These are phyloP conservation scores for Leccinum brunneo-olivaceum DNA, from an alignment of 1,284 basidiomycete genomes.

Conservation along the genomic window DNA sequence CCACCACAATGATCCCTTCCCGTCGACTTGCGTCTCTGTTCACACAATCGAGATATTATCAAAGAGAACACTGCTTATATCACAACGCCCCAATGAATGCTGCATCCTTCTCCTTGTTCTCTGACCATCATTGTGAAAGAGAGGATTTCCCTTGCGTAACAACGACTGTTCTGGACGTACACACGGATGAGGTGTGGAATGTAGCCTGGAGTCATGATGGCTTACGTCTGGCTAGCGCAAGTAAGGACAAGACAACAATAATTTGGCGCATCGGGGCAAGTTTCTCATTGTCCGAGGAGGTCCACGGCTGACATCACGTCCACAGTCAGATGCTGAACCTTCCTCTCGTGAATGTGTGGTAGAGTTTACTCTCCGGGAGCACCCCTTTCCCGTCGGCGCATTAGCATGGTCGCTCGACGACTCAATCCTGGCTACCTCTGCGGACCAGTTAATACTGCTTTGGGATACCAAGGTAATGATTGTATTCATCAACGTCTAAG, in stretches of 20 bases:
- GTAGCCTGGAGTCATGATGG: constrained; percentile 94
- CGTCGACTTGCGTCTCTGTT: constrained; percentile 81
- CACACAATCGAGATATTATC: constrained; percentile 78
- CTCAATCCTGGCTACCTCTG: constrained; percentile 70
- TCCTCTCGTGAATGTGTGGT: constrained; percentile 53
- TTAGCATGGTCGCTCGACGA: constrained; percentile 91
- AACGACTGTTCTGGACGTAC: constrained; percentile 78
- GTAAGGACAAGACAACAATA: constrained; percentile 82
- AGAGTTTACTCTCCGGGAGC: constrained; percentile 63
- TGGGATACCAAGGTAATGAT: constrained; percentile 76
- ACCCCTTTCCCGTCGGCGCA: constrained; percentile 70
- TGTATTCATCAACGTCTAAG: constrained; percentile 1
- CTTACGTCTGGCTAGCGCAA: constrained; percentile 76
- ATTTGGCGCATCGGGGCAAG: constrained; percentile 84
- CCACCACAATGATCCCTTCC: constrained; percentile 88
- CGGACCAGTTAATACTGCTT: constrained; percentile 75
- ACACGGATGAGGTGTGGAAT: constrained; percentile 93
- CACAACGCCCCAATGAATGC: constrained; percentile 62
- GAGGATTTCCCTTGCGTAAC: constrained; percentile 80
- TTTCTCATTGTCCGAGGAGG: constrained; percentile 13
- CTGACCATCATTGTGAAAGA: constrained; percentile 79
- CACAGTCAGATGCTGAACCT: constrained; percentile 44
- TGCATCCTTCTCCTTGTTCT: constrained; percentile 73
- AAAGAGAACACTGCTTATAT: constrained; percentile 75
- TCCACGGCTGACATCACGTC: constrained; percentile 8